phyloP scores from a whole-genome alignment of 441 rosid genomes.

The Sinapis alba region DNA sequence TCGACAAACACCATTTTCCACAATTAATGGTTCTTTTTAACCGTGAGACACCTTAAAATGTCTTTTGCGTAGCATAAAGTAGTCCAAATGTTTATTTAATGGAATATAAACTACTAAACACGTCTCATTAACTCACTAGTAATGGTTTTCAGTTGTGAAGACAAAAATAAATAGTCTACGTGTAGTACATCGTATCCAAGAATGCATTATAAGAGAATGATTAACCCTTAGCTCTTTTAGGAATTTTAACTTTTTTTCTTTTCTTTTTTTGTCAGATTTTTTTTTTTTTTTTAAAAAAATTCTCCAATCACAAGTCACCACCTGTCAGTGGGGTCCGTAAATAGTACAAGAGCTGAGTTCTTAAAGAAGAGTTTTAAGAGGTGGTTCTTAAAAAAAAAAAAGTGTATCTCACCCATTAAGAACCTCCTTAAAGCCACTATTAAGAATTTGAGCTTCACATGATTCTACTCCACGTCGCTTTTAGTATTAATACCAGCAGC shows the following conservation, averaged over 20 bases:
- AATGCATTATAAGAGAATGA: constrained; percentile 14
- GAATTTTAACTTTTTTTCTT: too few relatives aligned
- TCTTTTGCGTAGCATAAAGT: neutral
- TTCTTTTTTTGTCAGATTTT: too few relatives aligned
- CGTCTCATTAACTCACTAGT: constrained; percentile 23
- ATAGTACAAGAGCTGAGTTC: too few relatives aligned
- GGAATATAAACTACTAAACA: neutral
- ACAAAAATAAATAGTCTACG: neutral
- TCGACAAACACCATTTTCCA: constrained; percentile 29
- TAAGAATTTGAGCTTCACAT: constrained; percentile 16
- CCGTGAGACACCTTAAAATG: constrained; percentile 13
- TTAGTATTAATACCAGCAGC: neutral
- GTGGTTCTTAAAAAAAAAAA: too few relatives aligned
- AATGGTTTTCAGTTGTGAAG: neutral
- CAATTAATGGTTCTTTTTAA: constrained; percentile 30
- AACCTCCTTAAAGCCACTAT: too few relatives aligned
- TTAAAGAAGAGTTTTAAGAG: too few relatives aligned
- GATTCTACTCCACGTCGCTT: constrained; percentile 12
- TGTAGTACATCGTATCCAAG: constrained; percentile 14
- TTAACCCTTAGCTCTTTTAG: too few relatives aligned
- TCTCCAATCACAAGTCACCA: too few relatives aligned
- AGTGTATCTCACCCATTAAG: too few relatives aligned
- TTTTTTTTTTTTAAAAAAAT: too few relatives aligned
- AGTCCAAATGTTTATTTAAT: neutral
- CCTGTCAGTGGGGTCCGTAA: too few relatives aligned